phyloP scores from a whole-genome alignment of 2,329 filamentous ascomycete species.

The Zarea fungicola region DNA sequence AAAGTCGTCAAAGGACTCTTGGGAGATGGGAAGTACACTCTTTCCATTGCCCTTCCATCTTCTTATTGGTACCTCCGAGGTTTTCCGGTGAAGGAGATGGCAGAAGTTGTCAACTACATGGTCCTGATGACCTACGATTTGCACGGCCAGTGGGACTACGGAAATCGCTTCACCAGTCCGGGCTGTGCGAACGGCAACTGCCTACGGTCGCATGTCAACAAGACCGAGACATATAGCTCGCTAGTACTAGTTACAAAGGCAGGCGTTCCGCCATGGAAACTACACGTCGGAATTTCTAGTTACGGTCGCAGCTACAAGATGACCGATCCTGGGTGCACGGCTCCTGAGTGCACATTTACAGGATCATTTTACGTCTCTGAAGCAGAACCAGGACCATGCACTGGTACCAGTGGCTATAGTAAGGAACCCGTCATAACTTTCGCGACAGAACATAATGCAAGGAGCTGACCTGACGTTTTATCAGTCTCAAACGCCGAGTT shows the following conservation, averaged over 20 bases:
- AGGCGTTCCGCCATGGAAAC: conserved; percentile 23
- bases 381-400: conserved; percentile 23
- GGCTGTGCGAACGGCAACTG: conserved; percentile 29
- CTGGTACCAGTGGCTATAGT: conserved; percentile 24
- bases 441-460: too few species aligned
- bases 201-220: conserved; percentile 30
- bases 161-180: conserved; percentile 22
- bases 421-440: too few species aligned
- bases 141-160: conserved; percentile 27
- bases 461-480: too few species aligned
- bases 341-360: conserved; percentile 18
- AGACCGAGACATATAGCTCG: conserved; percentile 29
- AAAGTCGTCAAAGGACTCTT: conserved; percentile 10
- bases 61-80: conserved; percentile 42
- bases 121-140: conserved; percentile 56
- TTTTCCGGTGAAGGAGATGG: conserved; percentile 42
- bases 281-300: conserved; percentile 26
- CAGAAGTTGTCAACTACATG: conserved; percentile 46
- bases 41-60: conserved; percentile 24
- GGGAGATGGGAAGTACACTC: too few species aligned
- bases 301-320: conserved; percentile 29
- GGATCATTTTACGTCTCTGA: conserved; percentile 18
- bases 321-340: conserved; percentile 19
- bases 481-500: conserved; percentile 28
- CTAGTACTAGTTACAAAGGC: conserved; percentile 33